Conservation (phyloP, 345 rosid species). For the Crucihimalaya himalaica region DNA sequence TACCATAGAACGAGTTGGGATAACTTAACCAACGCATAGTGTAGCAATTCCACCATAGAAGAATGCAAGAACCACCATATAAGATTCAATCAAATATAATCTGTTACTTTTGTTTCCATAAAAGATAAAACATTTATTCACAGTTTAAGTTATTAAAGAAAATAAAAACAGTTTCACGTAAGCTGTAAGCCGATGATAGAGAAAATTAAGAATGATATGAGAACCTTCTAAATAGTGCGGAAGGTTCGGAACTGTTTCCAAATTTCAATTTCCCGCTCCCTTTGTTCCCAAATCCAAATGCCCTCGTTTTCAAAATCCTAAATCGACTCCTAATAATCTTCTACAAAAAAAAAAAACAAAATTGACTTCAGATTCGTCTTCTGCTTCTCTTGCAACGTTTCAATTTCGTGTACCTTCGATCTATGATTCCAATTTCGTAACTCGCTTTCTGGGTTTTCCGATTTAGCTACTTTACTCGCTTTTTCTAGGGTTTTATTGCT, state of each 20-base stretch:
- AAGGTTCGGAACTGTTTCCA: neutral
- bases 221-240: neutral
- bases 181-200: no score
- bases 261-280: slow-evolving; percentile 32
- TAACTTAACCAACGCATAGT: no score
- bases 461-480: neutral
- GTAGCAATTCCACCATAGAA: no score
- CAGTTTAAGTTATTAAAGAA: no score
- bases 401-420: neutral
- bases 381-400: slow-evolving; percentile 12
- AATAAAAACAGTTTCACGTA: no score
- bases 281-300: slow-evolving; percentile 1
- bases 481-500: slow-evolving; percentile 13
- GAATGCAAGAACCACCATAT: no score
- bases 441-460: neutral
- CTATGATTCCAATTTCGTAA: slow-evolving; percentile 1
- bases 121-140: no score
- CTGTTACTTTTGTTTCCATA: no score
- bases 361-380: neutral
- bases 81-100: no score
- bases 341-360: neutral
- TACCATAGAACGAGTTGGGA: no score
- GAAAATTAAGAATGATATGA: neutral
- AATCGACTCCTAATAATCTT: neutral
- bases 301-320: slow-evolving; percentile 21